A percentile compares a stretch with the other conserved stretches of the same genome.
These are phyloP conservation scores for Skeletonema marinoi DNA, from an alignment of 108 stramenopile species.

Conservation along the genomic window DNA sequence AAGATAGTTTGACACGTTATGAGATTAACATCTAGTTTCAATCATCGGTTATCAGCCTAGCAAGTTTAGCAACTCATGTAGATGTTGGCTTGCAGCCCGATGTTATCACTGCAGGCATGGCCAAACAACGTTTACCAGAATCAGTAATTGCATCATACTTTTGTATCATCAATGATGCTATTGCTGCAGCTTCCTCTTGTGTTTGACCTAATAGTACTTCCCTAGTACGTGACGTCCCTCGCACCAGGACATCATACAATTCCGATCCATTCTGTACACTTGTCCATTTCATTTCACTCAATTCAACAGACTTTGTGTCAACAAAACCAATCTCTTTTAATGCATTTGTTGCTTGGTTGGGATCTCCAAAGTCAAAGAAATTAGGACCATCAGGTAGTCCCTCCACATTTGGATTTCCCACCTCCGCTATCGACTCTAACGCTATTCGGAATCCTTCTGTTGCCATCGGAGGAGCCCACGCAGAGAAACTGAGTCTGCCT, in stretches of 20 bases:
- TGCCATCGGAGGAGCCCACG: conserved; percentile 43
- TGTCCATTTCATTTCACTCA: conserved; percentile 53
- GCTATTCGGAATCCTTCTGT: conserved; percentile 47
- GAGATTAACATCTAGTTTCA: neutral
- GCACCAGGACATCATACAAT: conserved; percentile 42
- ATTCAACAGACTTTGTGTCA: conserved; percentile 32
- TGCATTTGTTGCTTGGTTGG: conserved; percentile 20
- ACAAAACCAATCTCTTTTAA: conserved; percentile 36
- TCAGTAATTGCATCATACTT: conserved; percentile 41
- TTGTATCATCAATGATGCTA: conserved; percentile 26
- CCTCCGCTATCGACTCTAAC: conserved; percentile 39
- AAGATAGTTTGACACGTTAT: too few species aligned
- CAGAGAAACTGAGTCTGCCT: conserved; percentile 47
- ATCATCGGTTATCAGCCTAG: neutral
- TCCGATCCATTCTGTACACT: conserved; percentile 38
- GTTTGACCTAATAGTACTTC: conserved; percentile 44
- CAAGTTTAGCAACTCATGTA: neutral
- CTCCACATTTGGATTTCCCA: conserved; percentile 48
- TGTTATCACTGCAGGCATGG: conserved; percentile 42
- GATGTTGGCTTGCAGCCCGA: conserved; percentile 1
- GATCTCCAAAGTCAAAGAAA: conserved; percentile 47
- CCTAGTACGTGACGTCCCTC: conserved; percentile 48
- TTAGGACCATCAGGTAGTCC: conserved; percentile 48
- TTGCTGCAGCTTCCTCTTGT: conserved; percentile 23
- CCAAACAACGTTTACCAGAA: conserved; percentile 26